Conservation (phyloP, 2,329 filamentous ascomycete genomes). For the Sclerotinia sclerotiorum region DNA sequence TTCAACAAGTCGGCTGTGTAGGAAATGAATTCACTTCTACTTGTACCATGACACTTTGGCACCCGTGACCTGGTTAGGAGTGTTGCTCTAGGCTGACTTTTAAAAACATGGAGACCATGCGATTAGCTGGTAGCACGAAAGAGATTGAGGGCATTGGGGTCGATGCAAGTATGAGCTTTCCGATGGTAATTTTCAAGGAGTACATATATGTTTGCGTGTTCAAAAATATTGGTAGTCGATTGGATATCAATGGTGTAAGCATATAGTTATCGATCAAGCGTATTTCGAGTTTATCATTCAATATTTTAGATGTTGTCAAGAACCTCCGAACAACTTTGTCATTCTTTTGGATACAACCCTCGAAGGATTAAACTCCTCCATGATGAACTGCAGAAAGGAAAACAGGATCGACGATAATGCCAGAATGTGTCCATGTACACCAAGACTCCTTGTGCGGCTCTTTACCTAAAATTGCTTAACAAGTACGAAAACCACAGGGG, state of each 20-base stretch:
- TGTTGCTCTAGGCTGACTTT: background rate
- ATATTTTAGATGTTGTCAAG: background rate
- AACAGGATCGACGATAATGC: background rate
- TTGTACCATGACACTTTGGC: background rate
- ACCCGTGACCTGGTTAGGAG: too few relatives aligned
- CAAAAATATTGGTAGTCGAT: background rate
- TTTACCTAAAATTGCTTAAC: background rate
- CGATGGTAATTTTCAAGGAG: background rate
- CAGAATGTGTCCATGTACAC: background rate
- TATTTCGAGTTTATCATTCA: background rate
- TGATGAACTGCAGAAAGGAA: background rate
- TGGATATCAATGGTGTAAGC: background rate
- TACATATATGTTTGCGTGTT: background rate
- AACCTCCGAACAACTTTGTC: background rate
- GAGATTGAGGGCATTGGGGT: accelerated
- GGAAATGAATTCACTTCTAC: background rate
- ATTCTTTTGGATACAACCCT: background rate
- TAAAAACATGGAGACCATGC: too few relatives aligned
- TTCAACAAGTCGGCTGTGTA: background rate
- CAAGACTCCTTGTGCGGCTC: too few relatives aligned
- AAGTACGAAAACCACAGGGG: background rate
- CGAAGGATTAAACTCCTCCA: background rate
- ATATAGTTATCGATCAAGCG: background rate
- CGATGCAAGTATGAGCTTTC: background rate
- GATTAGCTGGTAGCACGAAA: background rate